Evolutionary conservation across 768 basidiomycete genomes (phyloP).

Genomic region (Xerocomus brunneocitrinus): DNA sequence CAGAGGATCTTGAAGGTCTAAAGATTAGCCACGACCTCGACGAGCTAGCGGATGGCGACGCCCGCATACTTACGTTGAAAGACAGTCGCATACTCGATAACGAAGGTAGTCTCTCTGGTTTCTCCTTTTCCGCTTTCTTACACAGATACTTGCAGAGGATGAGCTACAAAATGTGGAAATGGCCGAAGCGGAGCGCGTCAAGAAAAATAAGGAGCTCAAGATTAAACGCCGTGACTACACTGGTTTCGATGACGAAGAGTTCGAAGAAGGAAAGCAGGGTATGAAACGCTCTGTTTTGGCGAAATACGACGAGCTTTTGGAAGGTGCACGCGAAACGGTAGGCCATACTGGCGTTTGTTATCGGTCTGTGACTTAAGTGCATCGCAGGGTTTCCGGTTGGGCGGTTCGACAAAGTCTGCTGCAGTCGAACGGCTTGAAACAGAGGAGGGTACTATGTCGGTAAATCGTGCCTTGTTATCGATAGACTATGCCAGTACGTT

Average conservation of each 20-base stretch:
- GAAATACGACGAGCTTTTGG: constrained; percentile 92
- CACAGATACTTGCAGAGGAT: constrained; percentile 63
- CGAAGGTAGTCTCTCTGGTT: constrained; percentile 56
- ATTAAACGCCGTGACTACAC: constrained; percentile 88
- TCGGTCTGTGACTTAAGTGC: neutral
- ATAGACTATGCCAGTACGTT: constrained; percentile 88
- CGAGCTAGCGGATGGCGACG: constrained; percentile 88
- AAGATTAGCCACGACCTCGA: constrained; percentile 97
- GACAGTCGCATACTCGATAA: constrained; percentile 93
- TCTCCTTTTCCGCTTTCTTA: neutral
- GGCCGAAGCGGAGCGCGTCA: constrained; percentile 79
- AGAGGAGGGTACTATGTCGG: constrained; percentile 50
- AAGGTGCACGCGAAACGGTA: constrained; percentile 68
- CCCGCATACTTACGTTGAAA: constrained; percentile 93
- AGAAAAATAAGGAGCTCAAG: constrained; percentile 79
- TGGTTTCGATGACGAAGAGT: constrained; percentile 96
- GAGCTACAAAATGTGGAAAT: constrained; percentile 95
- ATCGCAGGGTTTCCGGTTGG: constrained; percentile 80
- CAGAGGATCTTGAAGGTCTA: constrained; percentile 87
- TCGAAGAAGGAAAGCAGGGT: constrained; percentile 67
- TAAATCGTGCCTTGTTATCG: constrained; percentile 77
- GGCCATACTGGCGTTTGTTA: constrained; percentile 17
- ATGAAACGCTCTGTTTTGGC: constrained; percentile 78
- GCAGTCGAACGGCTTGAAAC: constrained; percentile 38
- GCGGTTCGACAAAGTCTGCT: constrained; percentile 46